Base-by-base conservation (phyloP, 2,329 filamentous ascomycete genomes). In the Paecilomyces variotii region DNA sequence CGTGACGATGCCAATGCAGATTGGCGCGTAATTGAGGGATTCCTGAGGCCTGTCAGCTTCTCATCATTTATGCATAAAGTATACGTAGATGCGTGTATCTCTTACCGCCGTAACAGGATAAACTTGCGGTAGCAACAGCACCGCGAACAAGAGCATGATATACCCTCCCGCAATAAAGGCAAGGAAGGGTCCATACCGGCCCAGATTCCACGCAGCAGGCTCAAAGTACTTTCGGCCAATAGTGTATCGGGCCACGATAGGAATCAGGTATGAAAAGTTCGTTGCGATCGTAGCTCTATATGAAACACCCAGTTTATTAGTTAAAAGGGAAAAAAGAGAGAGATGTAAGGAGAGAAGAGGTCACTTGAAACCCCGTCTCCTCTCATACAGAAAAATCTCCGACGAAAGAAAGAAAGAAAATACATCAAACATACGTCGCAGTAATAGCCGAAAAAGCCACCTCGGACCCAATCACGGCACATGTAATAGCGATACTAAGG, bases 1-100 rank as follows among this genome's bases (percentile, higher is more conserved):
- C 27, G 67, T 70, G 32, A 76, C 68, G 27, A 70, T 73, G 0
- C 70, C 72, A 58, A 77, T 74, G 59, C 70, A 72, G 26, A 76
- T 72, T 0, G 73, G 73, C 1, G 73, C 72, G 63, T 77, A 76
- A 56, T 76, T 76, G 25, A 76, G 60, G 0, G 72, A 75, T 64
- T 72, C 26, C 28, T 45, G 1, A 19, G 2, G 6, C 19, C n/a
- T 14, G 5, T 45, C 6, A 45, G 6, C n/a, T 39, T 39, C 6
- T 39, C 35, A 12, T n/a, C 4, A 14, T 7, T 45, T 19, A 19
- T 6, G 39, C n/a, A 45, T 24, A 45, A 19, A 24, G 30, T 32
- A 45, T 19, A 19, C 19, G 11, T n/a, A 45, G 14, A 34, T 12
- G 11, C 30, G 14, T 34, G 32, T 7, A 12, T 7, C 32, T 61